A percentile compares a stretch with the other conserved stretches of the same genome.
Conservation (phyloP, 768 basidiomycete species). For the Suillus tomentosus region DNA sequence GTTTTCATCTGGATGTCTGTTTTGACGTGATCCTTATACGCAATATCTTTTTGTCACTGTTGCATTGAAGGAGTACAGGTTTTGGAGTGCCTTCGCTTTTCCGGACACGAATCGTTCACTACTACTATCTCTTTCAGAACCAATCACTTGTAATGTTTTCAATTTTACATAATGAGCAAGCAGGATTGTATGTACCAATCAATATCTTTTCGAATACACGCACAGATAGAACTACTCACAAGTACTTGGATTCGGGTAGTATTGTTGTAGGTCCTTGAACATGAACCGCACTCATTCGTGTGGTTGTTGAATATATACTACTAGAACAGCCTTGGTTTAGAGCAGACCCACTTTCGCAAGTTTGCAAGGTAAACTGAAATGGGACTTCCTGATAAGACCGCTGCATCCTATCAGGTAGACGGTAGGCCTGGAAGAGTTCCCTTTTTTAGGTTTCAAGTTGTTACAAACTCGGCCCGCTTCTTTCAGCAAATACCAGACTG, state of each 20-base stretch:
- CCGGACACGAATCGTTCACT: constrained; percentile 4
- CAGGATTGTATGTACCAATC: constrained; percentile 15
- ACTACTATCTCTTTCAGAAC: constrained; percentile 5
- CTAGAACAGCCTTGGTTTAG: background rate
- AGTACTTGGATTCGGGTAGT: background rate
- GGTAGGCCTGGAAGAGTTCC: background rate
- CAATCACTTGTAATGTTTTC: constrained; percentile 5
- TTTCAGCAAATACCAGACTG: background rate
- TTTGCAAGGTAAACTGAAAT: background rate
- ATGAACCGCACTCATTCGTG: background rate
- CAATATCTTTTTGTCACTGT: constrained; percentile 8
- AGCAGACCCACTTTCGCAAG: background rate
- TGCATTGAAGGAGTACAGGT: constrained; percentile 7
- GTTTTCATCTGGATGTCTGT: constrained; percentile 2
- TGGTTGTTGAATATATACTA: background rate
- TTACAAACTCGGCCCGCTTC: background rate
- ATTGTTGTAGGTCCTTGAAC: background rate
- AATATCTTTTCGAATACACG: constrained; percentile 17
- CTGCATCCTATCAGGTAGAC: background rate
- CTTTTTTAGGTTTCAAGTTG: background rate
- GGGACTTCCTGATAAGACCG: background rate
- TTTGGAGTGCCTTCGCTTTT: constrained; percentile 1
- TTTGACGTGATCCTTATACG: constrained; percentile 1
- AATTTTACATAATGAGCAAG: constrained; percentile 1
- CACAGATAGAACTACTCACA: constrained; percentile 4